Base-by-base conservation (phyloP, 2,329 filamentous ascomycete species). In the Calonectria honghensis region DNA sequence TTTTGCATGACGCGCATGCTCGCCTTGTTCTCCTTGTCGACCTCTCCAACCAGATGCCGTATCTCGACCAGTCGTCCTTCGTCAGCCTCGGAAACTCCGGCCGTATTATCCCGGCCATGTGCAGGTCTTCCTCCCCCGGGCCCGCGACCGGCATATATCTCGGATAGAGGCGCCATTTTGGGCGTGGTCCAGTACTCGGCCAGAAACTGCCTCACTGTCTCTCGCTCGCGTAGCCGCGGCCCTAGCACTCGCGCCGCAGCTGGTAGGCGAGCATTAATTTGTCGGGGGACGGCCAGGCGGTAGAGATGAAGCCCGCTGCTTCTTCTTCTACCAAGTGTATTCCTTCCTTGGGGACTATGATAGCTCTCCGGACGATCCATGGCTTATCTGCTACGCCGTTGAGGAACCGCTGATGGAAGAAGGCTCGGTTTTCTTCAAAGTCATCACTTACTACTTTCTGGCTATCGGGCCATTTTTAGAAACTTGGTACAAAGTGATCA, bases 191-290 rank as follows among this genome's bases (percentile, higher is more conserved):
- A 73, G 57, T 68, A 73, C 32, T 73, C 54, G 6, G 57, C 59
- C n/a, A 73, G 70, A 45, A 73, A 73, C 24, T 32, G 14, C 65
- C 59, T 68, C 65, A 66, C 37, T 63, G 65, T 65, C 24, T 65
- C 24, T 31, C 54, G 4, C 37, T 73, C 9, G 39, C 65, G 32
- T 52, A 51, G 35, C 63, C 65, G 7, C 37, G 29, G 18, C 59
- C 50, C 64, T 54, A 73, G 27, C 54, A 45, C 13, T 73, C 41
- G 31, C n/a, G 27, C 10, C 52, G 65, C 13, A 68, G n/a, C 10
- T 54, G 41, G 27, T 68, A 64, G 20, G 51, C 52, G 16, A 73
- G 31, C 31, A 68, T 45, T 24, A 68, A 31, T 11, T 54, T 35
- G 35, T 54, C 20, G 3, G 70, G 52, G 48, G 54, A 54, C 9